Base-by-base conservation (phyloP, 2,329 filamentous ascomycete species). In the Dothistroma pini region DNA sequence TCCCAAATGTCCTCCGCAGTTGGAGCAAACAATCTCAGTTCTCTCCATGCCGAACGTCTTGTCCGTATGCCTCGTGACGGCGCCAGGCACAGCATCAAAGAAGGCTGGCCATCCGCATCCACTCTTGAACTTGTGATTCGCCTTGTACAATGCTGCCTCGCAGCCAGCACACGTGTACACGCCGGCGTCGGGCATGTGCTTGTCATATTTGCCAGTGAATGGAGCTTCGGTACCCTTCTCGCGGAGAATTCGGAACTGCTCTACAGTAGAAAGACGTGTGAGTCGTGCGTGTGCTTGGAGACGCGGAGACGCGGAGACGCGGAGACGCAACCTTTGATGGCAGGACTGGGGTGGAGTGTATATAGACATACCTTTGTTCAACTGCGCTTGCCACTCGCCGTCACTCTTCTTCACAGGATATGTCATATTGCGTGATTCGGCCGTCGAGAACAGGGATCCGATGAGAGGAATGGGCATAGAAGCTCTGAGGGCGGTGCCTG, bases 51-150 rank as follows among this genome's bases (percentile, higher is more conserved):
- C 93, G 56, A 92, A 83, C 0, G 86, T 81, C 53, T 78, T 80
- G 76, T 99, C 95, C 65, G 86, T 86, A 71, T 93, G 89, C 64
- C 93, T 83, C 38, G 86, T 90, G 12, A 99, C 91, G 0, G 93
- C 93, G 2, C 92, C 93, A 0, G 95, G 93, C 56, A 99, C 86
- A 67, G 89, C 93, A 77, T 99, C 95, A 75, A 93, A 99, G 78
- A 97, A 99, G 12, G 95, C 95, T 0, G 95, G 95, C 95, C 95
- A 99, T 63, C 95, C 95, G 77, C 95, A 99, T 48, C 92, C 91
- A 19, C 90, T 96, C 76, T 90, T 90, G 84, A 99, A 99, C 77
- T 99, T 99, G 78, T 96, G 93, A 65, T 84, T 84, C 31, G 95
- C 93, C 76, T 88, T 93, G 84, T 99, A 99, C 19, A 99, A 86